A percentile compares a stretch with the other conserved stretches of the same genome.
phyloP scores from a whole-genome alignment of 2,329 filamentous ascomycete genomes.

The Colletotrichum graminicola region DNA sequence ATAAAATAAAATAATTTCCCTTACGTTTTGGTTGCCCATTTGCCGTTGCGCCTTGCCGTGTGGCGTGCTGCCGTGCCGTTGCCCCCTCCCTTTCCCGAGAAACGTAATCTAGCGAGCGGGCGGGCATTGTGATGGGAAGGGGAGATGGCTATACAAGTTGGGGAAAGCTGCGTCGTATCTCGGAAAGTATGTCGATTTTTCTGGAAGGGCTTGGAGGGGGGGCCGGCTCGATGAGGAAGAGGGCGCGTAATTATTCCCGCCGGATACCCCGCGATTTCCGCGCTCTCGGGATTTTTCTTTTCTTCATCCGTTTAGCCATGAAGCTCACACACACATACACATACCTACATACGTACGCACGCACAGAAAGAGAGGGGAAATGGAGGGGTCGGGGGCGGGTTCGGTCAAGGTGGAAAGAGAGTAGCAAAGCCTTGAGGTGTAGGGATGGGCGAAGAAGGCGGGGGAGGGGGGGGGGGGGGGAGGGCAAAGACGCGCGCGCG shows the following conservation, averaged over 20 bases:
- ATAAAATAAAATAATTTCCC: too few species aligned
- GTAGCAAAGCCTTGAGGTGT: too few species aligned
- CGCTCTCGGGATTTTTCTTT: constrained; percentile 12
- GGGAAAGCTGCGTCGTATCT: constrained; percentile 20
- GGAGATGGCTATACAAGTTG: not conserved
- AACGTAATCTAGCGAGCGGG: constrained; percentile 7
- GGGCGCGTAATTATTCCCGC: not conserved
- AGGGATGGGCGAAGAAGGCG: not conserved
- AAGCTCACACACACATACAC: too few species aligned
- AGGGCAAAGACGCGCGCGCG: too few species aligned
- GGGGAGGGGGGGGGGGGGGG: rapidly evolving
- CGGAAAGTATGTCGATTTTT: constrained; percentile 13
- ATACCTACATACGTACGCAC: too few species aligned
- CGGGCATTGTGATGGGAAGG: not conserved
- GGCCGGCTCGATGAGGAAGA: not conserved
- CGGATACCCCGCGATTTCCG: constrained; percentile 35
- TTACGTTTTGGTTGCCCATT: not conserved
- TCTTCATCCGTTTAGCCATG: not conserved
- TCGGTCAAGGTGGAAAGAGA: not conserved
- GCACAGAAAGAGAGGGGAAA: too few species aligned
- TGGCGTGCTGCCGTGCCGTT: not conserved
- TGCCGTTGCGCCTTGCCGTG: constrained; percentile 8
- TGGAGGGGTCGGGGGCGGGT: too few species aligned
- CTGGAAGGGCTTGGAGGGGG: not conserved
- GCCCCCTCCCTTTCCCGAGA: not conserved